These are phyloP conservation scores for Protomyces pachydermus DNA, from an alignment of 1,139 yeast species.

Conservation along the genomic window DNA sequence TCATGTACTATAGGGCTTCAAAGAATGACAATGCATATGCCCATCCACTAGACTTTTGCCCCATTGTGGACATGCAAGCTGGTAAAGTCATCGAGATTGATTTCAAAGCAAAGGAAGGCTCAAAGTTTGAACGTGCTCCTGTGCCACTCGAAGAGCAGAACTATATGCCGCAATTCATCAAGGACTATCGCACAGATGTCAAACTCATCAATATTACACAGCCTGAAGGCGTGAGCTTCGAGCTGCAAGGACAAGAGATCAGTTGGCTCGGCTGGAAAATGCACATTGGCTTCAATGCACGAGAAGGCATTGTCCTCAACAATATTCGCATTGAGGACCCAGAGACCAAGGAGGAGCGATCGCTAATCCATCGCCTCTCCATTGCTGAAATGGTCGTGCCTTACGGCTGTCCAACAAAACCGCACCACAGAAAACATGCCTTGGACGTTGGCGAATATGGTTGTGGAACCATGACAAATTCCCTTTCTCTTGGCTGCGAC, in stretches of 20 bases:
- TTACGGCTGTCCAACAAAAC: constrained; percentile 71
- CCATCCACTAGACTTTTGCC: constrained; percentile 78
- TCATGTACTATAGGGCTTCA: constrained; percentile 69
- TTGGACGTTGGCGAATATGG: constrained; percentile 84
- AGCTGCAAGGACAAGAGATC: constrained; percentile 62
- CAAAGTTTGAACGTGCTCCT: constrained; percentile 66
- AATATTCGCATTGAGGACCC: constrained; percentile 70
- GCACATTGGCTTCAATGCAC: constrained; percentile 76
- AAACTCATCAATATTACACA: constrained; percentile 66
- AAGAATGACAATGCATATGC: constrained; percentile 80
- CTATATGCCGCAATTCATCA: constrained; percentile 62
- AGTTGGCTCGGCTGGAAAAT: constrained; percentile 71
- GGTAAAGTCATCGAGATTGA: constrained; percentile 66
- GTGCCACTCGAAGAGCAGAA: constrained; percentile 64
- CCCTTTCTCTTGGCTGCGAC: constrained; percentile 72
- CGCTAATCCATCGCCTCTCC: constrained; percentile 72
- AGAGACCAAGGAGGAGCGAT: constrained; percentile 53
- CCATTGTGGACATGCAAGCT: constrained; percentile 69
- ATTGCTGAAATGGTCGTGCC: constrained; percentile 82
- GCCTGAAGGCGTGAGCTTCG: constrained; percentile 77
- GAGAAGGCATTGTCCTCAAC: constrained; percentile 77
- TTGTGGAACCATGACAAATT: constrained; percentile 79
- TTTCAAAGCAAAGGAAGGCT: constrained; percentile 38
- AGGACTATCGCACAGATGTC: constrained; percentile 56
- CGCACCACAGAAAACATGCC: constrained; percentile 80